Evolutionary conservation across 2,329 filamentous ascomycete species (phyloP), one percentile per base, ranked within the genome.

Genomic region (Mollisia scopiformis): DNA sequence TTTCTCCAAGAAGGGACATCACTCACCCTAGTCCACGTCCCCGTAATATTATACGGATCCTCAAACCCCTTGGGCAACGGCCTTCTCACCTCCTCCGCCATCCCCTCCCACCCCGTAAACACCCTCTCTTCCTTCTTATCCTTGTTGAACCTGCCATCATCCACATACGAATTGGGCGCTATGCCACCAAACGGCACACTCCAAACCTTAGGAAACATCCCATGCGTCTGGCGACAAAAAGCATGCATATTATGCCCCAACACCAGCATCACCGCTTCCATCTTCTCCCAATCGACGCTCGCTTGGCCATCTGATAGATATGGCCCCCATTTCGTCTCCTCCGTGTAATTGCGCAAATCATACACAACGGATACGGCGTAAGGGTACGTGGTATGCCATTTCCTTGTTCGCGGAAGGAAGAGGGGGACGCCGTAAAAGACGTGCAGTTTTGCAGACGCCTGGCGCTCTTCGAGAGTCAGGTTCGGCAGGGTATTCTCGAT

Each of bases 201-300:
- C 65, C 65, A 68, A 13, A 51, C 27, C 30, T 54, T 62, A 25
- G 19, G 33, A 33, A 27, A 16, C 28, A 28, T 31, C 3, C 51
- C 61, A 33, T 33, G 41, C 31, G 43, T 62, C n/a, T 58, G 46
- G 8, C 52, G 46, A 16, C 39, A 75, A 65, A 84, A 82, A 10
- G 74, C 71, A 39, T 77, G 74, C 55, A 90, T 79, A 70, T 92
- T 92, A 70, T 83, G 80, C 3, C 83, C 83, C 3, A 93, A 74
- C 2, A 89, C 85, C 3, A 93, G 78, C 80, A 92, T 84, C 57
- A 92, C 84, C 8, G 88, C 87, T 74, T 93, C 90, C 11, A 93
- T 76, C 76, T 90, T 91, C 74, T 93, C 89, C 91, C 91, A 94
- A 74, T 94, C 90, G 0, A 91, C 87, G 5, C 75, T 74, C 55